phyloP scores from a whole-genome alignment of 495 filamentous ascomycete species.

The Neohortaea acidophila region DNA sequence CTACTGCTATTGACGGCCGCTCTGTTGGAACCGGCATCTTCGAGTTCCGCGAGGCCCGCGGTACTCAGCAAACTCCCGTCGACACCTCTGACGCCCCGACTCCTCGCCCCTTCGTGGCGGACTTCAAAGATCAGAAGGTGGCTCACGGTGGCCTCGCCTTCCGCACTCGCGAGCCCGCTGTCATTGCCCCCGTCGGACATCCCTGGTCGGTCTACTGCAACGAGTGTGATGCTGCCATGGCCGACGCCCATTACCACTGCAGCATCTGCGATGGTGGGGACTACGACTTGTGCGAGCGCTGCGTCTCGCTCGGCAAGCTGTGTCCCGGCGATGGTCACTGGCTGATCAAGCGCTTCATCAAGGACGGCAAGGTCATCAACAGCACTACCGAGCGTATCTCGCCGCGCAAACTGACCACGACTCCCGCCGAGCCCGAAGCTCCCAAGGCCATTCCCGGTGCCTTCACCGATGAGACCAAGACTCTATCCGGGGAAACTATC shows the following conservation, averaged over 20 bases:
- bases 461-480: constrained; percentile 27
- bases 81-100: constrained; percentile 21
- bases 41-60: constrained; percentile 19
- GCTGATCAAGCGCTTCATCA: constrained; percentile 80
- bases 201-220: constrained; percentile 79
- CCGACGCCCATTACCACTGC: constrained; percentile 83
- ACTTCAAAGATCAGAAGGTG: constrained; percentile 26
- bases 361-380: constrained; percentile 60
- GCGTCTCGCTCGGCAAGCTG: constrained; percentile 55
- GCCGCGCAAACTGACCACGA: constrained; percentile 35
- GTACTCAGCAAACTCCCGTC: constrained; percentile 18
- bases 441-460: constrained; percentile 26
- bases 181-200: constrained; percentile 4
- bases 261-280: constrained; percentile 83
- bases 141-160: constrained; percentile 24
- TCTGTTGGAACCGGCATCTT: constrained; percentile 18
- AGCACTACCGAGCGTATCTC: constrained; percentile 69
- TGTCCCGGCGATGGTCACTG: constrained; percentile 71
- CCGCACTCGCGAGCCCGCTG: constrained; percentile 13
- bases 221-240: constrained; percentile 60
- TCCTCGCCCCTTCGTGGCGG: constrained; percentile 20
- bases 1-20: constrained; percentile 11
- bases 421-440: constrained; percentile 21
- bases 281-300: constrained; percentile 78
- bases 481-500: constrained; percentile 20